Conservation (phyloP, 2,329 filamentous ascomycete genomes). For the Venturia carpophila region DNA sequence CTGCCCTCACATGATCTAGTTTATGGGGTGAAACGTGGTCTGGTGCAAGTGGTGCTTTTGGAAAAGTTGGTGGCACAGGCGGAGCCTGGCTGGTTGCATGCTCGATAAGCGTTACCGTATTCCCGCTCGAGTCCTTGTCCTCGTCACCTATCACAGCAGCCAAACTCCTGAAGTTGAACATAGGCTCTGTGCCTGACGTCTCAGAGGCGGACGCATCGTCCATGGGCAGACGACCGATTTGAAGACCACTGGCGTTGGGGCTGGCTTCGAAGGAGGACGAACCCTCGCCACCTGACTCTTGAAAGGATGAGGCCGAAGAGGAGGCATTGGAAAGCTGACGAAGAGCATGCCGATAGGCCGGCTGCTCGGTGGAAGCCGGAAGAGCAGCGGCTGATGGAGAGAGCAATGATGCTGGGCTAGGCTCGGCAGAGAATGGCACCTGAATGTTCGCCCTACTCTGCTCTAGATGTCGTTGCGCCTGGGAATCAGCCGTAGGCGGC, state of each 20-base stretch:
- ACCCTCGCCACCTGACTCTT: constrained; percentile 39
- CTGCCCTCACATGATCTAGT: neutral
- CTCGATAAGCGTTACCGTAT: constrained; percentile 5
- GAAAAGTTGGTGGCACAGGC: neutral
- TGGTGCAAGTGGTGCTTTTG: neutral
- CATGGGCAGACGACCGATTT: constrained; percentile 30
- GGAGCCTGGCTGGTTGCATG: neutral
- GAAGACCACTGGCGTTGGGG: constrained; percentile 49
- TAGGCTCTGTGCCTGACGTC: constrained; percentile 57
- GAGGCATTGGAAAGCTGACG: constrained; percentile 83
- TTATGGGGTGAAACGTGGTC: neutral
- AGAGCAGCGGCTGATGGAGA: neutral
- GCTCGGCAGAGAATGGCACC: constrained; percentile 20
- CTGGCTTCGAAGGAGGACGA: constrained; percentile 41
- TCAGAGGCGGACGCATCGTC: constrained; percentile 22
- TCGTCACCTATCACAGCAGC: constrained; percentile 60
- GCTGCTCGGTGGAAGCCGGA: constrained; percentile 31
- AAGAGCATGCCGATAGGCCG: constrained; percentile 56
- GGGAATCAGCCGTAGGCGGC: constrained; percentile 31
- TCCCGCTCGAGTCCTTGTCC: constrained; percentile 19
- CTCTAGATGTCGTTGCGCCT: constrained; percentile 36
- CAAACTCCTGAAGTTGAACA: constrained; percentile 88
- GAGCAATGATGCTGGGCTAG: neutral
- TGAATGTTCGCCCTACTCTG: constrained; percentile 38
- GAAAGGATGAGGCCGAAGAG: constrained; percentile 68